Evolutionary conservation across 1,284 basidiomycete genomes (phyloP), one percentile per base, ranked within the genome.

Genomic region (Sutorius eximius): DNA sequence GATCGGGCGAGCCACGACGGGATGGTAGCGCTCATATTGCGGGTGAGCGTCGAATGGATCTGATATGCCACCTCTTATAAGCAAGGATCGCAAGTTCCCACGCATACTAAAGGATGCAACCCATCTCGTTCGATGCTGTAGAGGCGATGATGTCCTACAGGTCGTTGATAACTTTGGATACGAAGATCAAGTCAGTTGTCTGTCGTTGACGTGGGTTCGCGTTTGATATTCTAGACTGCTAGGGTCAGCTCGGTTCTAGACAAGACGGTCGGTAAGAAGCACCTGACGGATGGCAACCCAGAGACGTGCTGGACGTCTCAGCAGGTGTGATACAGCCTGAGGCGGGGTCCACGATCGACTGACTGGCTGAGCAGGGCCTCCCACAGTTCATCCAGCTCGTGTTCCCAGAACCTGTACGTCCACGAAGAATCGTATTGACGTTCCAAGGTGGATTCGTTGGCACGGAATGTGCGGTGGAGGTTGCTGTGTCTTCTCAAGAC

Each of bases 161-260:
- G 46, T 65, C 60, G 34, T 53, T 70, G 7, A 59, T 67, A 38
- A 52, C 55, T 15, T 42, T 51, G 16, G 77, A 77, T 51, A 83
- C 81, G 12, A 73, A 69, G 45, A 78, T 86, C 66, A 84, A 79
- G 84, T 85, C 12, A 37, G 70, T 63, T 16, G 44, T 33, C 6
- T 29, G 34, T 36, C 32, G 9, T 3, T 32, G 24, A 44, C 16
- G n/a, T 7, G 5, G 42, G 32, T 4, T 30, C 22, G n/a, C 54
- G 48, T 55, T 50, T 47, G 20, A 56, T 53, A 40, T 53, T 51
- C 30, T 37, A 44, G 34, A 41, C 29, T 15, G 18, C 15, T 49
- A 92, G 90, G 76, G 90, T 91, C 60, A 91, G 88, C 71, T 91
- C 89, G n/a, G 85, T 85, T 3, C 75, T 91, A n/a, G 87, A 91